Evolutionary conservation across 768 basidiomycete species (phyloP).

Genomic region (Chiua virens): DNA sequence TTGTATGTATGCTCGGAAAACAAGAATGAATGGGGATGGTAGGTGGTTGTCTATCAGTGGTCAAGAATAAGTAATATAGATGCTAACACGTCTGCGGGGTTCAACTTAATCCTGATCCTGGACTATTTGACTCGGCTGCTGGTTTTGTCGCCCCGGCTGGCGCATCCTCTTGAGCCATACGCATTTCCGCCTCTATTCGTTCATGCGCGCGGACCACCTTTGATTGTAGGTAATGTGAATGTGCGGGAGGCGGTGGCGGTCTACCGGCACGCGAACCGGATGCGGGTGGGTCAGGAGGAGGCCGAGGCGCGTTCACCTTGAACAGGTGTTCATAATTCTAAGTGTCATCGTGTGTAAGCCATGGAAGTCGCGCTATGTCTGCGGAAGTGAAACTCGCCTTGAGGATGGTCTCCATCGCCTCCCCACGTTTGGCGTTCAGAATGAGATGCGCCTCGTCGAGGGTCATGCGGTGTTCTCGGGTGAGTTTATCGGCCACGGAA

Average conservation of each 20-base stretch:
- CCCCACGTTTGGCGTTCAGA: constrained; percentile 80
- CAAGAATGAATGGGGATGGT: constrained; percentile 30
- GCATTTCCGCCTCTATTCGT: constrained; percentile 87
- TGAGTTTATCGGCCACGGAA: constrained; percentile 79
- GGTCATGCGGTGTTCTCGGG: constrained; percentile 88
- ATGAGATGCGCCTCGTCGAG: constrained; percentile 94
- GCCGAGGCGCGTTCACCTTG: constrained; percentile 80
- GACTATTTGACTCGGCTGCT: constrained; percentile 15
- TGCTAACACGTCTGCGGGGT: not conserved
- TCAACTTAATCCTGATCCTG: constrained; percentile 18
- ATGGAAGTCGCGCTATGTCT: not conserved
- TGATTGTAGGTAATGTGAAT: constrained; percentile 94
- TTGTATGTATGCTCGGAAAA: constrained; percentile 13
- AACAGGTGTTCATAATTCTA: constrained; percentile 95
- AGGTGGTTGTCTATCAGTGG: constrained; percentile 20
- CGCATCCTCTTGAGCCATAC: constrained; percentile 27
- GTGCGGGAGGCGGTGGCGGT: constrained; percentile 41
- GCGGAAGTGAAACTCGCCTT: constrained; percentile 50
- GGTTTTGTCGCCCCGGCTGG: constrained; percentile 16
- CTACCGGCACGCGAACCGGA: constrained; percentile 40
- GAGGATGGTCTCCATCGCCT: constrained; percentile 63
- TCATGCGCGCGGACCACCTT: constrained; percentile 96
- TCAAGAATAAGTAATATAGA: constrained; percentile 17
- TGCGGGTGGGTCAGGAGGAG: constrained; percentile 48
- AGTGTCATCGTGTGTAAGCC: constrained; percentile 2